Evolutionary conservation across 2,329 filamentous ascomycete genomes (phyloP).

Genomic region (Pseudogymnoascus sp.): DNA sequence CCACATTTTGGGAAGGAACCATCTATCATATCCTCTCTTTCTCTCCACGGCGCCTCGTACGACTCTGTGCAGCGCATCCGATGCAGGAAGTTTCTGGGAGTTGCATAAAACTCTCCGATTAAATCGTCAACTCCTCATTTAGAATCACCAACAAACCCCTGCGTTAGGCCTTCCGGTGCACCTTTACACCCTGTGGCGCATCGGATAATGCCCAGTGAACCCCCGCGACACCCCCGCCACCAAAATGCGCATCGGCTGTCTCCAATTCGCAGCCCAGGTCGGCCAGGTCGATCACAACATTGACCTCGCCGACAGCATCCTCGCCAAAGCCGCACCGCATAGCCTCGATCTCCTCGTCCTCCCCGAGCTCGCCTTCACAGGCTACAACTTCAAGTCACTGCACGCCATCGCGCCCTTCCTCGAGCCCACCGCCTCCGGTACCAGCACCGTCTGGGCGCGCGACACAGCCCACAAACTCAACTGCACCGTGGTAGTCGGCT

Average conservation of each 20-base stretch:
- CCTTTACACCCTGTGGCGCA: neutral
- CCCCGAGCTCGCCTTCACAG: conserved; percentile 65
- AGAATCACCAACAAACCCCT: neutral
- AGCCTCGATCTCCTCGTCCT: conserved; percentile 62
- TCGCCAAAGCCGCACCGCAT: conserved; percentile 42
- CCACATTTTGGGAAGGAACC: neutral
- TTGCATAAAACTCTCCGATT: neutral
- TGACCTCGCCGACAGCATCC: conserved; percentile 54
- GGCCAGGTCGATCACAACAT: conserved; percentile 65
- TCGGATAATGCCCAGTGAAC: neutral
- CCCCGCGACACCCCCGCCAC: neutral
- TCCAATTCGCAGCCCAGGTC: conserved; percentile 62
- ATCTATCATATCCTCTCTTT: neutral
- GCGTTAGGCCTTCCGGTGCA: neutral
- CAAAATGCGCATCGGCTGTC: conserved; percentile 55
- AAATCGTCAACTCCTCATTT: neutral
- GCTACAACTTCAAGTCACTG: conserved; percentile 64
- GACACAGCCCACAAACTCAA: conserved; percentile 52
- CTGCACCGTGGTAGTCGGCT: conserved; percentile 59
- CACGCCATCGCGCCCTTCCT: conserved; percentile 57
- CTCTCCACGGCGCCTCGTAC: neutral
- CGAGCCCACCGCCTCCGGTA: conserved; percentile 53
- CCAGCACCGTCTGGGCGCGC: conserved; percentile 60
- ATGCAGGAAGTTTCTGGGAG: neutral
- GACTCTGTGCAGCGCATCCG: neutral